phyloP scores from a whole-genome alignment of 176 grass and related monocot genomes.

The Musa itinerans region DNA sequence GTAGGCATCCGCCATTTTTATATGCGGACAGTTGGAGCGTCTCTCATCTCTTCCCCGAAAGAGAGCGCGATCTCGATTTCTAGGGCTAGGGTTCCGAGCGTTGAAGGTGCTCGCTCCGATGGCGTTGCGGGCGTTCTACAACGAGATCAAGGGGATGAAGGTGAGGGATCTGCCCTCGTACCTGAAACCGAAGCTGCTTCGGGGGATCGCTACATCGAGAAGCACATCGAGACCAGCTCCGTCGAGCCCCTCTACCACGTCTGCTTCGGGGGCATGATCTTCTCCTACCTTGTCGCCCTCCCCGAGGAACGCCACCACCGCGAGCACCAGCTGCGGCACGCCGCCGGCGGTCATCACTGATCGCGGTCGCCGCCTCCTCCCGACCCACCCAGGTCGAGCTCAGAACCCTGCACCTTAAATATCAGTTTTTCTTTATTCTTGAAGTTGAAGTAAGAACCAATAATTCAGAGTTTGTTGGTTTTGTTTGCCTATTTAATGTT shows the following conservation, averaged over 20 bases:
- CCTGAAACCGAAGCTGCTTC: constrained; percentile 55
- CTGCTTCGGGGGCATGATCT: constrained; percentile 66
- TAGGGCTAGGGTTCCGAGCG: neutral
- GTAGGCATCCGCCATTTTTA: too few species aligned
- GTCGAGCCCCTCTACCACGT: constrained; percentile 63
- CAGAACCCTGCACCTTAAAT: neutral
- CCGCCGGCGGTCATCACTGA: constrained; percentile 40
- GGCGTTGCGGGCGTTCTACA: constrained; percentile 70
- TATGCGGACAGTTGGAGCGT: too few species aligned
- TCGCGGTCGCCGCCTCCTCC: neutral
- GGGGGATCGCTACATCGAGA: constrained; percentile 87
- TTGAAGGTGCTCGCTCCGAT: constrained; percentile 9
- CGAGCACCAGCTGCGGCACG: constrained; percentile 49
- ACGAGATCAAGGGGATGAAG: constrained; percentile 71
- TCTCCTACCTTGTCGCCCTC: constrained; percentile 68
- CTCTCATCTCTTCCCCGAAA: too few species aligned
- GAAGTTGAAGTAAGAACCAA: too few species aligned
- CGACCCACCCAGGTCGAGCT: constrained; percentile 4
- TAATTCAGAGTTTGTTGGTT: too few species aligned
- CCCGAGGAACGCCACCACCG: constrained; percentile 69
- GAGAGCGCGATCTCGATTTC: neutral
- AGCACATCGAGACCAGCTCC: constrained; percentile 82
- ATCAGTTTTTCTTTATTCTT: neutral
- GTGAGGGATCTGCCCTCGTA: constrained; percentile 51
- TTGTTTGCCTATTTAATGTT: too few species aligned